Percentiles rank a stretch among this genome's conserved stretches.
Conservation (phyloP, 768 basidiomycete species). For the Macrocybe gigantea region DNA sequence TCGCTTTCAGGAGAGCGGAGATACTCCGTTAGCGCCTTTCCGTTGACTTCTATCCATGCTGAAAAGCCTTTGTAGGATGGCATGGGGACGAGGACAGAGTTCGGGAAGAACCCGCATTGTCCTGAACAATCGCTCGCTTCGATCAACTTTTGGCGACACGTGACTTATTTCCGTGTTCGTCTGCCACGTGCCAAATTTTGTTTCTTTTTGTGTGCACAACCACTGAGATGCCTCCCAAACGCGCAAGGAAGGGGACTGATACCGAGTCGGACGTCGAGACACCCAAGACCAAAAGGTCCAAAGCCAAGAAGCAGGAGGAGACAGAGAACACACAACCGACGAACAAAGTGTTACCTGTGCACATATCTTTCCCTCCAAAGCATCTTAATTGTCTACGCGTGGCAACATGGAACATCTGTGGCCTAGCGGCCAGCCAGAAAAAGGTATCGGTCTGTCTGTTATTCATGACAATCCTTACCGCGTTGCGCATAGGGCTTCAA, state of each 20-base stretch:
- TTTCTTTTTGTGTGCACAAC: neutral
- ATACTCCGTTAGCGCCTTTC: conserved; percentile 46
- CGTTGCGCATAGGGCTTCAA: conserved; percentile 61
- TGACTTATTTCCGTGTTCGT: neutral
- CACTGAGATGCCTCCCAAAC: conserved; percentile 9
- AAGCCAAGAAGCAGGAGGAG: conserved; percentile 13
- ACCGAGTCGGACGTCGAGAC: conserved; percentile 20
- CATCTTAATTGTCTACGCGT: conserved; percentile 44
- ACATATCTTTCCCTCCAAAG: conserved; percentile 52
- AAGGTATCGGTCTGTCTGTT: conserved; percentile 42
- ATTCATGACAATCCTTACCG: neutral
- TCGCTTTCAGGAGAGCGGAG: conserved; percentile 42
- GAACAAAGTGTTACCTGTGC: conserved; percentile 65
- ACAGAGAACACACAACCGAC: conserved; percentile 55
- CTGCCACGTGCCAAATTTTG: neutral
- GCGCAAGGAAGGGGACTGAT: conserved; percentile 18
- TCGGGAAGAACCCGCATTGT: neutral
- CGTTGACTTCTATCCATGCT: conserved; percentile 60
- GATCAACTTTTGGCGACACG: conserved; percentile 4
- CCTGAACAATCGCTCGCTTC: conserved; percentile 9
- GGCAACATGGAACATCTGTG: conserved; percentile 77
- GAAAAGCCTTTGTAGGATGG: conserved; percentile 58
- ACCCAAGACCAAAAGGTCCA: conserved; percentile 10
- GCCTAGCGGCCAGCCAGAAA: conserved; percentile 68
- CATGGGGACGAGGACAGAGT: conserved; percentile 21